Percentiles rank a stretch among this genome's conserved stretches.
Conservation (phyloP, 371 early-diverging fungal species). For the Apophysomyces trapeziformis region DNA sequence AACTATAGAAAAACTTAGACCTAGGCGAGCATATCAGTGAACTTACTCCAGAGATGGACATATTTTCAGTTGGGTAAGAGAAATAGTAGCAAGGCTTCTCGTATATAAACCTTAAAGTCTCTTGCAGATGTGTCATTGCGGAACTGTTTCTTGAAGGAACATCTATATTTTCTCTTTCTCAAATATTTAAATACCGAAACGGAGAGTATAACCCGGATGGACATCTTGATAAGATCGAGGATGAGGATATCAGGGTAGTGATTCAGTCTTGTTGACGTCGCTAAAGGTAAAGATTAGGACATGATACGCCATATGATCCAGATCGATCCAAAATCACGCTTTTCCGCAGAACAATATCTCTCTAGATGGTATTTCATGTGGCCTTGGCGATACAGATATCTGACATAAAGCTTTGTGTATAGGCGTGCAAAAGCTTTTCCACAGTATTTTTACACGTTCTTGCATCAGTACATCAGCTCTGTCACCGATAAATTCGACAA, state of each 20-base stretch:
- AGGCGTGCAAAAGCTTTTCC: conserved; percentile 83
- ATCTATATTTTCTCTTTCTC: conserved; percentile 87
- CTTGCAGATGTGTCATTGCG: conserved; percentile 86
- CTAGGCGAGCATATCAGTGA: conserved; percentile 46
- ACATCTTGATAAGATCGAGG: conserved; percentile 82
- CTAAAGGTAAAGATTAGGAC: conserved; percentile 35
- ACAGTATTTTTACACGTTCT: conserved; percentile 73
- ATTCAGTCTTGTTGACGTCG: too few species aligned
- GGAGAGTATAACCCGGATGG: conserved; percentile 74
- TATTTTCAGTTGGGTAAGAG: conserved; percentile 90
- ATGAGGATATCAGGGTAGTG: conserved; percentile 70
- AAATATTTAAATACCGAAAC: conserved; percentile 84
- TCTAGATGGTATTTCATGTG: conserved; percentile 62
- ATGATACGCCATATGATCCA: conserved; percentile 88
- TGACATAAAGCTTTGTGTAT: not conserved
- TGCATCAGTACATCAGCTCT: conserved; percentile 78
- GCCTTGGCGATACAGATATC: not conserved
- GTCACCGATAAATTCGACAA: conserved; percentile 63
- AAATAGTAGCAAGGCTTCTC: not conserved
- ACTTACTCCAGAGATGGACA: conserved; percentile 87
- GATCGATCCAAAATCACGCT: conserved; percentile 75
- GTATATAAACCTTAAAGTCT: not conserved
- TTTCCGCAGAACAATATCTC: conserved; percentile 74
- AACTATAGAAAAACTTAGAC: conserved; percentile 34
- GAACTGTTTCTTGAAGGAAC: conserved; percentile 93